phyloP scores from a whole-genome alignment of 257 asterid genomes.

The Marsdenia floribunda region DNA sequence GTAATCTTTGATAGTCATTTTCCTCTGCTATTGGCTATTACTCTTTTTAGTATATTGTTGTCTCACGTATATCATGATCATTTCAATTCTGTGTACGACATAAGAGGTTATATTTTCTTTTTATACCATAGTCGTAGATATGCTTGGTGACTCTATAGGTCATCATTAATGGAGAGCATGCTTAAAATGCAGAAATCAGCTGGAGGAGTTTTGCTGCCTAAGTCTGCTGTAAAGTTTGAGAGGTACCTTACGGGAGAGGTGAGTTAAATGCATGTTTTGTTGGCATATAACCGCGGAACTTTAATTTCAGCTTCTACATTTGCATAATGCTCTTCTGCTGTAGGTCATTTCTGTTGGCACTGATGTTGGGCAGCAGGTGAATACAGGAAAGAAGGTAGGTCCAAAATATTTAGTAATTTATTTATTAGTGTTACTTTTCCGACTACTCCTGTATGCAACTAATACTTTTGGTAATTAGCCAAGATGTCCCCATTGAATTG shows the following conservation, averaged over 20 bases:
- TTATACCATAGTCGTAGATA: neutral
- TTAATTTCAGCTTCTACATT: neutral
- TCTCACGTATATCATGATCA: neutral
- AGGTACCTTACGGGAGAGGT: conserved; percentile 93
- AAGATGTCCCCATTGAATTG: too few relatives aligned
- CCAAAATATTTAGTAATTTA: neutral
- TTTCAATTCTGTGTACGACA: neutral
- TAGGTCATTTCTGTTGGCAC: conserved; percentile 79
- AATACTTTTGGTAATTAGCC: neutral
- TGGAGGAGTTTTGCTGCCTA: conserved; percentile 89
- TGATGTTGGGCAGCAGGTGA: conserved; percentile 54
- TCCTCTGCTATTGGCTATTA: neutral
- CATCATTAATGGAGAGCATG: neutral
- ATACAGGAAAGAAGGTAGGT: conserved; percentile 70
- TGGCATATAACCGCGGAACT: neutral
- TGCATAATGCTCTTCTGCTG: neutral
- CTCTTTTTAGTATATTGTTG: neutral
- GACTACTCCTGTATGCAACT: neutral
- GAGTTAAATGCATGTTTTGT: conserved; percentile 4
- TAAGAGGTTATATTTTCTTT: neutral
- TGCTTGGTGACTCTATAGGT: neutral
- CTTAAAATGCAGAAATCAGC: conserved; percentile 68
- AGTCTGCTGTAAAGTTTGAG: conserved; percentile 88
- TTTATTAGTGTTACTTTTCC: neutral
- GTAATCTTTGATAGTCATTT: neutral